Evolutionary conservation across 2,329 filamentous ascomycete species (phyloP).

Genomic region (Penicillium hesseltinei): DNA sequence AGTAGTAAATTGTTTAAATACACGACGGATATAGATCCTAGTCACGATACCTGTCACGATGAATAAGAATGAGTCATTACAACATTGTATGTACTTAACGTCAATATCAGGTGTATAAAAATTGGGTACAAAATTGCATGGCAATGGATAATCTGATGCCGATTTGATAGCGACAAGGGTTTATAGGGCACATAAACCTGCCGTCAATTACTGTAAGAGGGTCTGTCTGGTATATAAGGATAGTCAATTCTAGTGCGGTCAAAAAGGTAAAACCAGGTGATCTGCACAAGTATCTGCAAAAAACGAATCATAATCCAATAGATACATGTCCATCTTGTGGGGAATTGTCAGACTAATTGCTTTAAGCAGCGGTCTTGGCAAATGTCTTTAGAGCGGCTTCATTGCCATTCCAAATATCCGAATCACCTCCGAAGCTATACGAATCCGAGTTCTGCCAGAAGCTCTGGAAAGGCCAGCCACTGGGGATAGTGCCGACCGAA

Average conservation of each 20-base stretch:
- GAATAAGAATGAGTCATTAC: too few relatives aligned
- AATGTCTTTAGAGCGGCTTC: constrained; percentile 34
- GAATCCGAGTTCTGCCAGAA: constrained; percentile 56
- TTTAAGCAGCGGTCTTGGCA: constrained; percentile 13
- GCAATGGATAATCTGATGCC: too few relatives aligned
- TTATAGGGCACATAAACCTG: too few relatives aligned
- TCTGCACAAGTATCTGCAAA: neutral
- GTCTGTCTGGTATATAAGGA: too few relatives aligned
- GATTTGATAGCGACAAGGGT: too few relatives aligned
- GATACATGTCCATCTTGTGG: neutral
- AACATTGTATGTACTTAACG: too few relatives aligned
- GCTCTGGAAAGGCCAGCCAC: constrained; percentile 53
- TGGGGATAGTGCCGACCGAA: constrained; percentile 47
- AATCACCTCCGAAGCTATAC: constrained; percentile 54
- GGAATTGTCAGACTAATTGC: neutral
- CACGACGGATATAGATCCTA: too few relatives aligned
- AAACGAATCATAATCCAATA: neutral
- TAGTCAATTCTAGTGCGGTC: neutral
- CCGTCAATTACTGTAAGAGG: too few relatives aligned
- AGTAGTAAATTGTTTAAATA: too few relatives aligned
- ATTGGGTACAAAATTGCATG: too few relatives aligned
- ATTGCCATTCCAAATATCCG: constrained; percentile 53
- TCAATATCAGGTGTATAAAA: too few relatives aligned
- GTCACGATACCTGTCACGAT: too few relatives aligned
- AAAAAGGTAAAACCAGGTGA: neutral